Conservation (phyloP, 345 rosid species). For the Eucalyptus dawsonii region DNA sequence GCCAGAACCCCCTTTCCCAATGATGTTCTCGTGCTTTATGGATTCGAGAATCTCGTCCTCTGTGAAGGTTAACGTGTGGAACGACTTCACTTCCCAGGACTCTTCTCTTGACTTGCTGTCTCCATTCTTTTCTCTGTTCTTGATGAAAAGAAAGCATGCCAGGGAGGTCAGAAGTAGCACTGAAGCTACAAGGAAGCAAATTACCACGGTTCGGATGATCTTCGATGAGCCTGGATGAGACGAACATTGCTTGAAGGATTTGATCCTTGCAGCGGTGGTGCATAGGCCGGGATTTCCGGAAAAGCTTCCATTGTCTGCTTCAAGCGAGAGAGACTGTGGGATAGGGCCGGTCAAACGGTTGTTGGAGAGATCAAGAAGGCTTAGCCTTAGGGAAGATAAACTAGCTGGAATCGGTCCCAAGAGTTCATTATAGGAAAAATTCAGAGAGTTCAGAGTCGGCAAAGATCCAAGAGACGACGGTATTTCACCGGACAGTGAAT, state of each 20-base stretch:
- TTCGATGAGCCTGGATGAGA: conserved; percentile 24
- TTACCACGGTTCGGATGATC: conserved; percentile 23
- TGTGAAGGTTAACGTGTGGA: conserved; percentile 49
- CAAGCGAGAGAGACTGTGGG: conserved; percentile 52
- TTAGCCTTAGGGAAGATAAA: conserved; percentile 54
- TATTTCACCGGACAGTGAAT: conserved; percentile 53
- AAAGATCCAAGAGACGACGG: conserved; percentile 59
- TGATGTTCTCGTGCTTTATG: conserved; percentile 70
- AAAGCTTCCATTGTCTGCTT: conserved; percentile 71
- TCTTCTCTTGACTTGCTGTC: conserved; percentile 46
- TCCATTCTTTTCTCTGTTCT: conserved; percentile 36
- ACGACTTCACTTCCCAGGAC: conserved; percentile 78
- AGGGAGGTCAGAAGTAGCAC: conserved; percentile 39
- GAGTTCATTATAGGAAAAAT: conserved; percentile 55
- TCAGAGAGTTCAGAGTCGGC: conserved; percentile 57
- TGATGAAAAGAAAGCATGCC: conserved; percentile 35
- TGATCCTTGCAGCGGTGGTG: conserved; percentile 40
- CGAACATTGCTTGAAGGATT: conserved; percentile 41
- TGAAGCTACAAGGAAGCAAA: conserved; percentile 39
- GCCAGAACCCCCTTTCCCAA: conserved; percentile 90
- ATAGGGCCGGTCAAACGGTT: conserved; percentile 55
- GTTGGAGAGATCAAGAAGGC: conserved; percentile 74
- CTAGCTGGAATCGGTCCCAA: conserved; percentile 57
- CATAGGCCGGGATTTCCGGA: conserved; percentile 64
- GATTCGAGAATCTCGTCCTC: conserved; percentile 87